Conservation (phyloP, 2,329 filamentous ascomycete species). For the Coniochaeta sp. region DNA sequence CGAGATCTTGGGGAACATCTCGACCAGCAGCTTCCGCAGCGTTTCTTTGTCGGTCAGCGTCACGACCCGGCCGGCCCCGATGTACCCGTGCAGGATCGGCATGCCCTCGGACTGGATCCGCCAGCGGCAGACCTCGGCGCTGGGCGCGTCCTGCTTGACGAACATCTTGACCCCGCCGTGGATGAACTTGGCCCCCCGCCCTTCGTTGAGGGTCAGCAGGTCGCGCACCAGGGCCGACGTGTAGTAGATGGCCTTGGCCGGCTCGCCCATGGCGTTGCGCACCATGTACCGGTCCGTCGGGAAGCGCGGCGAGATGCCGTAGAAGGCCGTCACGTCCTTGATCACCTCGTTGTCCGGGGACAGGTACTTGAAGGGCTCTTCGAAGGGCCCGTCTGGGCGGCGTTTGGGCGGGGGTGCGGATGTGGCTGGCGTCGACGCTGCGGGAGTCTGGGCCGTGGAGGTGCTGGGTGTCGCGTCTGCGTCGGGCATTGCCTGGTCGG, state of each 20-base stretch:
- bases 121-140: conserved; percentile 82
- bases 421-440: not conserved
- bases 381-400: conserved; percentile 46
- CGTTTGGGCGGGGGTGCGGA: conserved; percentile 17
- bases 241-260: conserved; percentile 95
- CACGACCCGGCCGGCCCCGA: conserved; percentile 70
- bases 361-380: conserved; percentile 95
- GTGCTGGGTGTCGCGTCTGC: conserved; percentile 6
- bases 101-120: conserved; percentile 93
- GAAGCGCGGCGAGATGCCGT: conserved; percentile 76
- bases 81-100: conserved; percentile 83
- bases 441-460: conserved; percentile 15
- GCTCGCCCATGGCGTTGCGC: conserved; percentile 80
- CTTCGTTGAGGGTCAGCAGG: conserved; percentile 81
- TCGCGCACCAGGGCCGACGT: conserved; percentile 77
- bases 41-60: conserved; percentile 71
- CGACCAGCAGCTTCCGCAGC: conserved; percentile 72
- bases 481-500: conserved; percentile 1
- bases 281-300: conserved; percentile 92
- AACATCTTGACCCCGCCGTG: conserved; percentile 99
- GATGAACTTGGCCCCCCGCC: conserved; percentile 87
- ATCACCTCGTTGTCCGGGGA: conserved; percentile 68
- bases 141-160: conserved; percentile 92
- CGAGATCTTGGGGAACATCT: conserved; percentile 92
- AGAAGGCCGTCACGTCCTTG: conserved; percentile 71